Percentiles rank a stretch among this genome's conserved stretches.
Evolutionary conservation across 192 early-diverging fungal genomes (phyloP).

Genomic region (Podila epicladia): DNA sequence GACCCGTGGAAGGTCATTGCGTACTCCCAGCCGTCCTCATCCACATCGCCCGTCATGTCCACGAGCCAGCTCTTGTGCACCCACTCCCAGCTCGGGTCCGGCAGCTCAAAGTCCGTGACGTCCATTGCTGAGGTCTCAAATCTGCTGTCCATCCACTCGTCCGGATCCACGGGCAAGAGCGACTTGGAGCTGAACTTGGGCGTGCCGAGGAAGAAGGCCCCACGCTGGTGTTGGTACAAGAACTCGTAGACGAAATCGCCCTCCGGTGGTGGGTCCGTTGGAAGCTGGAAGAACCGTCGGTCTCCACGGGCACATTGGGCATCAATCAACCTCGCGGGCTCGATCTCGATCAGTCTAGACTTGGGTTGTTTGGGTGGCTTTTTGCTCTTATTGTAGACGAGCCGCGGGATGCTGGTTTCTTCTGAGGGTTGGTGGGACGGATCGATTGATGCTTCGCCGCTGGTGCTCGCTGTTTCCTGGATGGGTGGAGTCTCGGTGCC

Average conservation of each 20-base stretch:
- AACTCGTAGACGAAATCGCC: conserved; percentile 47
- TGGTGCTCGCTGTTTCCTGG: not conserved
- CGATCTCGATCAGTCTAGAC: conserved; percentile 11
- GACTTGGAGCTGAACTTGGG: conserved; percentile 64
- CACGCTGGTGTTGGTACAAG: conserved; percentile 44
- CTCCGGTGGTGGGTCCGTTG: conserved; percentile 18
- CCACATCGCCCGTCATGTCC: conserved; percentile 70
- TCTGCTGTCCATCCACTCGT: conserved; percentile 58
- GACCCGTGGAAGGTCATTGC: conserved; percentile 61
- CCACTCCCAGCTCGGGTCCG: conserved; percentile 69
- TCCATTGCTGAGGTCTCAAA: conserved; percentile 55
- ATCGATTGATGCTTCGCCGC: not conserved
- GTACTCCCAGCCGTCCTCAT: conserved; percentile 69
- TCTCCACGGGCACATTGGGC: conserved; percentile 19
- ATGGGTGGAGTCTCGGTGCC: not conserved
- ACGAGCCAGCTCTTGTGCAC: conserved; percentile 65
- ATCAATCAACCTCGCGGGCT: conserved; percentile 15
- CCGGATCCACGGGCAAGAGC: conserved; percentile 62
- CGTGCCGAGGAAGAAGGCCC: conserved; percentile 45
- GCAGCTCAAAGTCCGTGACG: conserved; percentile 54
- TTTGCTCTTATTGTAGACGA: conserved; percentile 1
- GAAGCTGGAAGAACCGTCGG: conserved; percentile 24
- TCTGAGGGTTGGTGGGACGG: not conserved
- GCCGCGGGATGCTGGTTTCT: not conserved
- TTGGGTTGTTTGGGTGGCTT: conserved; percentile 3